Conservation (phyloP, 2,329 filamentous ascomycete species). For the Colletotrichum spinosum region DNA sequence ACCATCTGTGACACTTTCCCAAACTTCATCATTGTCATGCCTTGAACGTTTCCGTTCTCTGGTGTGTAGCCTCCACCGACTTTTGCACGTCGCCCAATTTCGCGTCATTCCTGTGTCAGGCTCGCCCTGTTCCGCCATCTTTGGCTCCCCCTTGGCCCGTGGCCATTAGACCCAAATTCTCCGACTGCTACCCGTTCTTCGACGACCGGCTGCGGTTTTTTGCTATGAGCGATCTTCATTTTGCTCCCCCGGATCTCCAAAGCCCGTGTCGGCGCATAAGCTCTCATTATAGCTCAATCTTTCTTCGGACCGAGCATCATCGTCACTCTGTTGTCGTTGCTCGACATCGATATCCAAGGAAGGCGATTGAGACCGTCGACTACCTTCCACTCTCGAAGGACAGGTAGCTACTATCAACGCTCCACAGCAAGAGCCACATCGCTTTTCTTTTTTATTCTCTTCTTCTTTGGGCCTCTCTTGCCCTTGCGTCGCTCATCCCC, state of each 20-base stretch:
- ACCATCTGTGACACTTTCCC: slow-evolving; percentile 34
- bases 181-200: slow-evolving; percentile 27
- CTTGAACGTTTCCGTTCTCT: slow-evolving; percentile 23
- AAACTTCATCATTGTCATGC: slow-evolving; percentile 34
- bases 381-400: no score
- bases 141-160: slow-evolving; percentile 11
- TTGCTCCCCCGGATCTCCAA: slow-evolving; percentile 33
- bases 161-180: slow-evolving; percentile 23
- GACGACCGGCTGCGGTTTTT: slow-evolving; percentile 30
- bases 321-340: slow-evolving; percentile 5
- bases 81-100: slow-evolving; percentile 23
- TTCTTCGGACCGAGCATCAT: slow-evolving; percentile 1
- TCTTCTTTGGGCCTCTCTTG: background rate
- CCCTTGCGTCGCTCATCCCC: background rate
- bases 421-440: slow-evolving; percentile 43
- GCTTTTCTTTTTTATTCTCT: no score
- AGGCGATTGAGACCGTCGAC: no score
- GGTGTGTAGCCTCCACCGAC: slow-evolving; percentile 4
- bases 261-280: slow-evolving; percentile 20
- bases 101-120: slow-evolving; percentile 31
- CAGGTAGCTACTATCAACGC: background rate
- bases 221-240: slow-evolving; percentile 26
- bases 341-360: background rate
- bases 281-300: slow-evolving; percentile 16
- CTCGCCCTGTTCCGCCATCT: slow-evolving; percentile 12